Percentiles rank a stretch among this genome's conserved stretches.
Conservation (phyloP, 257 asterid genomes). For the Solanum paucissectum region DNA sequence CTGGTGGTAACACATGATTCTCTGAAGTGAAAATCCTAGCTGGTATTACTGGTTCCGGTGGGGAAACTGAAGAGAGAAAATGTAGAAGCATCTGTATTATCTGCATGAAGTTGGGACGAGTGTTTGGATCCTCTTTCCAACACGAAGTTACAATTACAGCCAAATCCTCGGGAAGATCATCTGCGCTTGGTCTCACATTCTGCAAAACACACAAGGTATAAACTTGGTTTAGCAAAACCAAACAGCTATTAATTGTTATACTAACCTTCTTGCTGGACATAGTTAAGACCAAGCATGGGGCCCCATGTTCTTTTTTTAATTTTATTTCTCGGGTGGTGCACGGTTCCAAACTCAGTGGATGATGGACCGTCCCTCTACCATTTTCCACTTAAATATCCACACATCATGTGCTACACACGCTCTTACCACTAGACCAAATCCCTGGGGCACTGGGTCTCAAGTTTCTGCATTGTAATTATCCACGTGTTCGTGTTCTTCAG, state of each 20-base stretch:
- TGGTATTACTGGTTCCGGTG: constrained; percentile 53
- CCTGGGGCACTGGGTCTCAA: neutral
- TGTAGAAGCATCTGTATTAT: constrained; percentile 91
- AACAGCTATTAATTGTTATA: neutral
- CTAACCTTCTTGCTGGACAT: neutral
- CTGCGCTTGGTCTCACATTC: constrained; percentile 86
- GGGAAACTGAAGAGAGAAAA: constrained; percentile 56
- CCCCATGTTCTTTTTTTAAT: neutral
- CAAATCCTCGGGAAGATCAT: constrained; percentile 66
- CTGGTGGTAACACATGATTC: constrained; percentile 66
- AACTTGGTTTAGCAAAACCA: neutral
- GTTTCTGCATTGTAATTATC: neutral
- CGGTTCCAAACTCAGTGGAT: neutral
- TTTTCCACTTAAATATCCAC: neutral
- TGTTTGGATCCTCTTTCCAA: constrained; percentile 82
- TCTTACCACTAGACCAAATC: neutral
- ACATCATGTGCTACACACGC: neutral
- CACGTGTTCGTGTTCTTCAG: neutral
- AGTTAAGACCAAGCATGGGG: neutral
- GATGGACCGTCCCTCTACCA: neutral
- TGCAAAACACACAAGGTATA: constrained; percentile 15
- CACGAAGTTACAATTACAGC: constrained; percentile 78
- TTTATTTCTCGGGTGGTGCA: neutral
- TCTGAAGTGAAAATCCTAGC: constrained; percentile 46
- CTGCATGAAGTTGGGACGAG: constrained; percentile 81